phyloP scores from a whole-genome alignment of 2,329 filamentous ascomycete species.

The Penicillium sp. region DNA sequence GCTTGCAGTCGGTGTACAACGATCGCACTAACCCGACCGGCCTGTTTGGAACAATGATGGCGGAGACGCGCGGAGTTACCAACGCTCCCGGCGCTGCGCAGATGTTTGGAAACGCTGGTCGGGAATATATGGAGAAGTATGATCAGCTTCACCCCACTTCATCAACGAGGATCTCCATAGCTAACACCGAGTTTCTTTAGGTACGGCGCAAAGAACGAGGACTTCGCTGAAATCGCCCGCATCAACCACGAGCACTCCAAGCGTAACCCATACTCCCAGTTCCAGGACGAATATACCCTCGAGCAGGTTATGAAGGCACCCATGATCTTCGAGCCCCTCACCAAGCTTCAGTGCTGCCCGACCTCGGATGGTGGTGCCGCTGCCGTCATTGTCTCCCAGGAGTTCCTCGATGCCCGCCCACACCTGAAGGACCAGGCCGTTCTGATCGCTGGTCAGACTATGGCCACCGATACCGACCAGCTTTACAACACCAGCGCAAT shows the following conservation, averaged over 20 bases:
- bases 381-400: constrained; percentile 82
- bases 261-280: constrained; percentile 97
- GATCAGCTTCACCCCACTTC: constrained; percentile 52
- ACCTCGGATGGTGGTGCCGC: constrained; percentile 92
- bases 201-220: constrained; percentile 76
- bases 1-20: constrained; percentile 77
- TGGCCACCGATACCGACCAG: constrained; percentile 79
- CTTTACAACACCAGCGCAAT: constrained; percentile 81
- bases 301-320: constrained; percentile 76
- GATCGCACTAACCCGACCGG: constrained; percentile 79
- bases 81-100: constrained; percentile 86
- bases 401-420: constrained; percentile 81
- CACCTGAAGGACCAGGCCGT: constrained; percentile 82
- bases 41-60: constrained; percentile 76
- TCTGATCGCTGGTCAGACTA: constrained; percentile 80
- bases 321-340: constrained; percentile 82
- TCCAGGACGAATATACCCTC: constrained; percentile 85
- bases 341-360: constrained; percentile 98
- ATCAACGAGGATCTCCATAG: neutral
- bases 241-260: constrained; percentile 91
- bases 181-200: constrained; percentile 42
- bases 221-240: constrained; percentile 93
- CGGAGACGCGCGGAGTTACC: constrained; percentile 73
- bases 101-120: constrained; percentile 91
- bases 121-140: constrained; percentile 92